Evolutionary conservation across 2,329 filamentous ascomycete genomes (phyloP).

Genomic region (Reticulascus tulasneorum): DNA sequence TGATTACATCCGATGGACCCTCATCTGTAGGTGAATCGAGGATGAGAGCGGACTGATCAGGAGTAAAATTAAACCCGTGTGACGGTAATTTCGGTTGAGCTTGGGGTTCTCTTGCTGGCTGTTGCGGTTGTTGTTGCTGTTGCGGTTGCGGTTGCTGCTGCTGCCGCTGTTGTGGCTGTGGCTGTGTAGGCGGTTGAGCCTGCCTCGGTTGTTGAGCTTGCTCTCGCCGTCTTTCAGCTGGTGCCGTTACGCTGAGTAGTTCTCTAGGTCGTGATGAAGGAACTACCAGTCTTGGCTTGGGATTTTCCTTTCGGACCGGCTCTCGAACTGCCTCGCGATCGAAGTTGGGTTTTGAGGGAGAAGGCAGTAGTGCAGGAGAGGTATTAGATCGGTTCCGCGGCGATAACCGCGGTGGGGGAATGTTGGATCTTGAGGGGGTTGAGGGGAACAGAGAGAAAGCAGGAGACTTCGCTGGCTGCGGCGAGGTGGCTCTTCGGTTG

Average conservation of each 20-base stretch:
- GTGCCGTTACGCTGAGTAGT: background rate
- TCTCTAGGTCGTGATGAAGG: background rate
- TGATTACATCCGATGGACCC: constrained; percentile 18
- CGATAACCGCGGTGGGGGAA: constrained; percentile 26
- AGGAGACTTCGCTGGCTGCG: constrained; percentile 31
- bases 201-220: background rate
- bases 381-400: constrained; percentile 50
- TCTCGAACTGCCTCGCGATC: too few species aligned
- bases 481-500: constrained; percentile 49
- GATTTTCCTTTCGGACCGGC: background rate
- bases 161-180: constrained; percentile 2
- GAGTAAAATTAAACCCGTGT: constrained; percentile 23
- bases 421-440: constrained; percentile 19
- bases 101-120: constrained; percentile 11
- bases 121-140: constrained; percentile 3
- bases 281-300: background rate
- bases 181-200: background rate
- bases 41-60: constrained; percentile 30
- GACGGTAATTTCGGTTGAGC: constrained; percentile 2
- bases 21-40: constrained; percentile 37
- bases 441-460: constrained; percentile 36
- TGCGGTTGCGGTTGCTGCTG: background rate
- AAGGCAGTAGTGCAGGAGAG: constrained; percentile 44
- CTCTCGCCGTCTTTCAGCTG: background rate
- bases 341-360: constrained; percentile 35